Evolutionary conservation across 805 yeast genomes (phyloP).

Genomic region (Saturnispora sekii): DNA sequence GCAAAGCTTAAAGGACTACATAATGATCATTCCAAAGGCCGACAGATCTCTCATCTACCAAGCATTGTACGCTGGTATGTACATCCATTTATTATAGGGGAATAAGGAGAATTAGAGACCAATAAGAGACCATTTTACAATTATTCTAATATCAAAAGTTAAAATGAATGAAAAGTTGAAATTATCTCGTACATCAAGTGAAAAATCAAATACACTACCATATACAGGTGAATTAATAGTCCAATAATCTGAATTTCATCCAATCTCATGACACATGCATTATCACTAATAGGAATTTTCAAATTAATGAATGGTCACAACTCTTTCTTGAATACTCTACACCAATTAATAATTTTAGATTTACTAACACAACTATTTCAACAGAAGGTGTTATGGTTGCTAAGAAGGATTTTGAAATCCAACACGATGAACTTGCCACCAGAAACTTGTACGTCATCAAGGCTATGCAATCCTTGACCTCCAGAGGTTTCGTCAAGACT

Average conservation of each 20-base stretch:
- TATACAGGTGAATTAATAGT: background rate
- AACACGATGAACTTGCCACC: constrained; percentile 97
- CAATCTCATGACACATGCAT: too few species aligned
- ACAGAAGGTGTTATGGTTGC: constrained; percentile 99
- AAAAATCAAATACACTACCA: background rate
- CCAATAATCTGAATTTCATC: too few species aligned
- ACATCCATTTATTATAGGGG: background rate
- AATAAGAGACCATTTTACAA: too few species aligned
- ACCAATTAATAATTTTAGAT: background rate
- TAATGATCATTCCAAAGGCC: constrained; percentile 98
- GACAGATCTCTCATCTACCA: constrained; percentile 99
- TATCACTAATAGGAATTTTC: too few species aligned
- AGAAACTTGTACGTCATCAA: constrained; percentile 96
- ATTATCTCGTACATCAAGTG: too few species aligned
- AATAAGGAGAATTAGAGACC: background rate
- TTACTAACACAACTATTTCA: constrained; percentile 15
- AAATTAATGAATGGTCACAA: too few species aligned
- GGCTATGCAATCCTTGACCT: constrained; percentile 98
- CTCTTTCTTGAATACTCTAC: too few species aligned
- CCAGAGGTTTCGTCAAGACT: constrained; percentile 98
- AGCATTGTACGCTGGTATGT: constrained; percentile 97
- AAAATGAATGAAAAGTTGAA: too few species aligned
- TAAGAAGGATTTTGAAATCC: constrained; percentile 96
- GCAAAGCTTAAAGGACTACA: constrained; percentile 21
- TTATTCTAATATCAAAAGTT: too few species aligned